Evolutionary conservation across 73 alveolate genomes (phyloP).

Genomic region (Tetrahymena elliotti): DNA sequence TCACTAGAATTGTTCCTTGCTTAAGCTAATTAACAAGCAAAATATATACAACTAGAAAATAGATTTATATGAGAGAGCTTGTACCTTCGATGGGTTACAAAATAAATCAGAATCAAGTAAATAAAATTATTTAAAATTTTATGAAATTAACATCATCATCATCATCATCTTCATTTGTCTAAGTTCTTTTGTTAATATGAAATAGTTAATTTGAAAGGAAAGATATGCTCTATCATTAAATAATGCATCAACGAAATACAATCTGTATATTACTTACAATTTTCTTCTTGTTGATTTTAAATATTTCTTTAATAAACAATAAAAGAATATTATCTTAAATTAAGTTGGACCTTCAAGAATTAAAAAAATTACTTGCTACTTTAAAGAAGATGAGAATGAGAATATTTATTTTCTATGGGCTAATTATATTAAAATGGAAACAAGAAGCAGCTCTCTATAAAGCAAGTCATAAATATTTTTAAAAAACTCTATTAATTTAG

Average conservation of each 20-base stretch:
- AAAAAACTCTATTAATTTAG: background rate
- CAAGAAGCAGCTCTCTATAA: background rate
- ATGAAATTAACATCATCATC: background rate
- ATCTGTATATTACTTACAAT: background rate
- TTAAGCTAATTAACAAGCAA: background rate
- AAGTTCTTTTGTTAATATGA: background rate
- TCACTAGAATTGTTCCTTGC: background rate
- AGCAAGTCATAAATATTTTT: background rate
- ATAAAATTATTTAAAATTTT: background rate
- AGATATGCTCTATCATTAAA: background rate
- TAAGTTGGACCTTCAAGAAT: background rate
- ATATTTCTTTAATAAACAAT: too few relatives aligned
- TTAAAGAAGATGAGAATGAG: background rate
- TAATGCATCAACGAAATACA: background rate
- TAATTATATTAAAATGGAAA: background rate
- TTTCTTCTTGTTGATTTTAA: background rate
- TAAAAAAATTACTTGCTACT: background rate
- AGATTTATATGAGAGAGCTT: background rate
- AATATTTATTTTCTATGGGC: background rate
- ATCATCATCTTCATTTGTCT: background rate
- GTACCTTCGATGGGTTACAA: background rate
- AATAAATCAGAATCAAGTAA: background rate
- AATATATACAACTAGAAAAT: background rate
- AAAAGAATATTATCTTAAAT: background rate
- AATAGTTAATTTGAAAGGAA: background rate